A percentile compares a stretch with the other conserved stretches of the same genome.
phyloP scores from a whole-genome alignment of 257 asterid genomes.

The Marsdenia floribunda region DNA sequence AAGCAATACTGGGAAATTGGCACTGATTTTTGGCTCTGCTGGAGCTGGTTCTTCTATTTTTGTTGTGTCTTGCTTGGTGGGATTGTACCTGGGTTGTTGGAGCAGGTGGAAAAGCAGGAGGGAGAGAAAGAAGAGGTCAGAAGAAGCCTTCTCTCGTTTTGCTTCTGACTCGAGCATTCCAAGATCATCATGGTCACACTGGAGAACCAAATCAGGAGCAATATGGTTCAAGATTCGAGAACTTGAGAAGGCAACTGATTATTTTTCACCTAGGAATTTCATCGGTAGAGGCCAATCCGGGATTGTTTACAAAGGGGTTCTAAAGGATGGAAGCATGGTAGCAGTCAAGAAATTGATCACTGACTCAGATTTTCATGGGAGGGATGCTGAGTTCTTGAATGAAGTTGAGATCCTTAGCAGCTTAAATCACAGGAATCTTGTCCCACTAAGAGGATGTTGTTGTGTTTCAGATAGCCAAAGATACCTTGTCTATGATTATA shows the following conservation, averaged over 20 bases:
- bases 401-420: conserved; percentile 53
- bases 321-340: conserved; percentile 40
- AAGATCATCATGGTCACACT: conserved; percentile 23
- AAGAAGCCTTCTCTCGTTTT: not conserved
- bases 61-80: conserved; percentile 18
- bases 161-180: conserved; percentile 19
- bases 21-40: conserved; percentile 21
- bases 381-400: conserved; percentile 35
- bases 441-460: conserved; percentile 48
- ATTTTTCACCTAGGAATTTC: conserved; percentile 41
- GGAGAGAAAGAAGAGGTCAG: conserved; percentile 14
- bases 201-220: conserved; percentile 44
- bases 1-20: conserved; percentile 6
- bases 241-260: conserved; percentile 46
- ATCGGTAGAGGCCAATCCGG: conserved; percentile 57
- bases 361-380: conserved; percentile 32
- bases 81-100: conserved; percentile 19
- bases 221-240: conserved; percentile 32
- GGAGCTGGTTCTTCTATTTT: conserved; percentile 39
- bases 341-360: conserved; percentile 42
- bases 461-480: conserved; percentile 32
- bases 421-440: conserved; percentile 52
- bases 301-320: conserved; percentile 44
- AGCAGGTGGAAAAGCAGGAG: conserved; percentile 2
- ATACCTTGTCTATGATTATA: conserved; percentile 54